Percentiles rank a stretch among this genome's conserved stretches.
These are phyloP conservation scores for Neurospora sp. DNA, from an alignment of 495 filamentous ascomycete genomes.

Conservation along the genomic window DNA sequence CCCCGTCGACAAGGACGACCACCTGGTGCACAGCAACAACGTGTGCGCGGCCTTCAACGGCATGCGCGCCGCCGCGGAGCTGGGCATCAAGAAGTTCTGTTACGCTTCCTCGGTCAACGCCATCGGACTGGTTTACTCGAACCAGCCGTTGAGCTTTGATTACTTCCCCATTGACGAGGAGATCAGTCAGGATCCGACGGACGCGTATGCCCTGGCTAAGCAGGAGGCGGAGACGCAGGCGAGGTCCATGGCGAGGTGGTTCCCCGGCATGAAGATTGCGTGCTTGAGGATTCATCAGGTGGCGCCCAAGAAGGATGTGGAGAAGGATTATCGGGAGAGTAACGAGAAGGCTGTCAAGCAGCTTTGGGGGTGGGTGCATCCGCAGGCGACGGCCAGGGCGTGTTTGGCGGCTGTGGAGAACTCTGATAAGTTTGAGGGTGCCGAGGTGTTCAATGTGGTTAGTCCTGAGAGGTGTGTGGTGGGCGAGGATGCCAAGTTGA, in stretches of 20 bases:
- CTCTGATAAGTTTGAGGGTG: not conserved
- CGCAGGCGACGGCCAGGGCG: not conserved
- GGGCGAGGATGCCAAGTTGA: not conserved
- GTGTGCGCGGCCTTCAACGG: not conserved
- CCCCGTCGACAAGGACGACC: not conserved
- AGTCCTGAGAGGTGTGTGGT: not conserved
- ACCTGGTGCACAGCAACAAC: not conserved
- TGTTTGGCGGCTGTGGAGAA: not conserved
- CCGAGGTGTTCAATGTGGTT: not conserved
- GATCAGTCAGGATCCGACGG: not conserved
- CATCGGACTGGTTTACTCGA: not conserved
- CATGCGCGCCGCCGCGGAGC: not conserved
- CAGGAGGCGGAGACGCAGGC: not conserved
- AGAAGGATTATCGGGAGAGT: not conserved
- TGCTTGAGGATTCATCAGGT: not conserved
- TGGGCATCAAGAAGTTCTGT: not conserved
- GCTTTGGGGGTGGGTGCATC: not conserved
- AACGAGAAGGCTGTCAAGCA: not conserved
- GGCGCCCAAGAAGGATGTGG: not conserved
- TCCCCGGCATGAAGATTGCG: not conserved
- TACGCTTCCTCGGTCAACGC: not conserved
- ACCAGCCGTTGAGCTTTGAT: not conserved
- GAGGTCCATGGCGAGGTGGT: not conserved
- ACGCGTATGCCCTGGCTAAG: not conserved
- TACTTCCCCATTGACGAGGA: not conserved